phyloP scores from a whole-genome alignment of 2,329 filamentous ascomycete species.

The Clonostachys solani region DNA sequence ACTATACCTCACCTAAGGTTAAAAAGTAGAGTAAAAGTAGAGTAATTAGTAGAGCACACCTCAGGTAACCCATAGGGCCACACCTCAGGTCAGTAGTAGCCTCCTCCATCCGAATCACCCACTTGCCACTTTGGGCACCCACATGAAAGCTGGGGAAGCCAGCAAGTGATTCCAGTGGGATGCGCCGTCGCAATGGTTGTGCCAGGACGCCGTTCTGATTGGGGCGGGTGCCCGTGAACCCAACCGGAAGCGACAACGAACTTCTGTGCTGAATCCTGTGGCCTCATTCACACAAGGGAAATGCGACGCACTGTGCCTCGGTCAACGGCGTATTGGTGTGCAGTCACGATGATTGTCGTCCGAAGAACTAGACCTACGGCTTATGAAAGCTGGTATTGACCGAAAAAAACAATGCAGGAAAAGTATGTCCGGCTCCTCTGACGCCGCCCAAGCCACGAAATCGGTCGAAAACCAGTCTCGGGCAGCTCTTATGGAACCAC shows the following conservation, averaged over 20 bases:
- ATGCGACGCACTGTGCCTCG: too few species aligned
- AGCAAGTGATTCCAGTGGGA: background rate
- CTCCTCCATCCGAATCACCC: background rate
- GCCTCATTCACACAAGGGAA: too few species aligned
- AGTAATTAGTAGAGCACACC: background rate
- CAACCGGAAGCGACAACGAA: too few species aligned
- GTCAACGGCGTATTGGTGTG: too few species aligned
- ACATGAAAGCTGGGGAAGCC: background rate
- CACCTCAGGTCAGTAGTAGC: too few species aligned
- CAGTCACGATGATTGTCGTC: too few species aligned
- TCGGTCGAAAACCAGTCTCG: constrained; percentile 20
- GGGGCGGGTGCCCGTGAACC: too few species aligned
- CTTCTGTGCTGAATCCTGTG: too few species aligned
- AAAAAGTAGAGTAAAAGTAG: background rate
- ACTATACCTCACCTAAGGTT: background rate
- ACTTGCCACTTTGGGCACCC: background rate
- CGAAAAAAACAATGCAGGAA: background rate
- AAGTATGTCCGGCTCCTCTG: constrained; percentile 33
- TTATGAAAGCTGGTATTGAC: too few species aligned
- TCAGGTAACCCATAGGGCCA: too few species aligned
- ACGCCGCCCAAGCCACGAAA: constrained; percentile 30
- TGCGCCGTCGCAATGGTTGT: background rate
- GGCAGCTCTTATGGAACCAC: constrained; percentile 55
- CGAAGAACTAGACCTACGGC: too few species aligned
- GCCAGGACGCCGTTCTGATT: background rate